Conservation (phyloP, 805 yeast species). For the Candida vaughaniae region DNA sequence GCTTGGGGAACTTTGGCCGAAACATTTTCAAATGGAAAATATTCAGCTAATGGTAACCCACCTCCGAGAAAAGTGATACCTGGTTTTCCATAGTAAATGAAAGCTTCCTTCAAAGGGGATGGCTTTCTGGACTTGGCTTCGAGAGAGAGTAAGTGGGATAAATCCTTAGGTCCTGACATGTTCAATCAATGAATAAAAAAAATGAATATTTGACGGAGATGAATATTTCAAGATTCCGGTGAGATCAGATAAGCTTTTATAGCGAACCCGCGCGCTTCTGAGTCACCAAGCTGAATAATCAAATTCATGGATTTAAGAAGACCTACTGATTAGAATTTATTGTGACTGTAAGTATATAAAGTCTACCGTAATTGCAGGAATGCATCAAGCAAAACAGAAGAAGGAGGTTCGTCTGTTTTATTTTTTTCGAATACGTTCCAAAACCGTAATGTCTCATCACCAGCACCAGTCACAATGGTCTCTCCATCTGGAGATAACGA, state of each 20-base stretch:
- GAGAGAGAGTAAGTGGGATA: slow-evolving; percentile 68
- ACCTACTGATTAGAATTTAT: no score
- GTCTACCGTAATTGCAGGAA: slow-evolving; percentile 66
- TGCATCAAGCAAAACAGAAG: slow-evolving; percentile 68
- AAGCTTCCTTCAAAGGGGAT: slow-evolving; percentile 82
- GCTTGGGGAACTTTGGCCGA: slow-evolving; percentile 71
- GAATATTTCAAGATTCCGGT: no score
- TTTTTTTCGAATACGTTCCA: slow-evolving; percentile 93
- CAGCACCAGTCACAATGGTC: slow-evolving; percentile 97
- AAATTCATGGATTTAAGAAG: no score
- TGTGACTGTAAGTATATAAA: neutral
- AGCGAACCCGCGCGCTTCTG: no score
- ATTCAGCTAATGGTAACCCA: slow-evolving; percentile 87
- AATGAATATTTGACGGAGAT: no score
- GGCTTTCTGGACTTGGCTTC: slow-evolving; percentile 77
- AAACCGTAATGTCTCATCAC: slow-evolving; percentile 92
- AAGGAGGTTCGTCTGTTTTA: slow-evolving; percentile 54
- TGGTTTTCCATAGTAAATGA: slow-evolving; percentile 72
- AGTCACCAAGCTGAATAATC: no score
- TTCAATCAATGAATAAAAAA: no score
- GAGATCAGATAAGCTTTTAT: no score
- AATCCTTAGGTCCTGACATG: slow-evolving; percentile 55
- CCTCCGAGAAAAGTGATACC: slow-evolving; percentile 89
- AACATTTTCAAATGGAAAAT: slow-evolving; percentile 87
- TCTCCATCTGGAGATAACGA: slow-evolving; percentile 95